Percentiles rank a stretch among this genome's conserved stretches.
Evolutionary conservation across 768 basidiomycete species (phyloP).

Genomic region (Psilocybe sp.): DNA sequence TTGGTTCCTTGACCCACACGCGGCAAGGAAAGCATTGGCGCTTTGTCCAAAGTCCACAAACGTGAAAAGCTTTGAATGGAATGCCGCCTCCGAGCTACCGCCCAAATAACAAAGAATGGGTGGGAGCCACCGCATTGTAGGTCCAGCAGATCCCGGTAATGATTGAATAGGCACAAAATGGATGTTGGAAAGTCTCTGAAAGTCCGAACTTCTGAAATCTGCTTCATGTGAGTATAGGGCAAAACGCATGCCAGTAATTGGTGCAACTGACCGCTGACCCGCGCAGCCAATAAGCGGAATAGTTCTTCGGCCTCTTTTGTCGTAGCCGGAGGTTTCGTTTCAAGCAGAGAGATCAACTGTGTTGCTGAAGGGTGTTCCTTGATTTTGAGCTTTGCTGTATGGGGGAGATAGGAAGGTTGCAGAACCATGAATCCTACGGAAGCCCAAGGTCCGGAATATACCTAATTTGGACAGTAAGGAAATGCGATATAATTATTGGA

Average conservation of each 20-base stretch:
- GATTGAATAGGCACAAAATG: slow-evolving; percentile 65
- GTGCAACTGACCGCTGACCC: slow-evolving; percentile 32
- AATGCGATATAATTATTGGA: background rate
- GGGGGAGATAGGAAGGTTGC: slow-evolving; percentile 46
- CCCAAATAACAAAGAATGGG: slow-evolving; percentile 74
- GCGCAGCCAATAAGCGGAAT: slow-evolving; percentile 67
- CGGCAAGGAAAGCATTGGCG: slow-evolving; percentile 81
- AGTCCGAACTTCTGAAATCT: slow-evolving; percentile 61
- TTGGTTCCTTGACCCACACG: slow-evolving; percentile 85
- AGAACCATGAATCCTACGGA: slow-evolving; percentile 75
- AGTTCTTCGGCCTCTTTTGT: slow-evolving; percentile 54
- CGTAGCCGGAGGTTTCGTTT: slow-evolving; percentile 55
- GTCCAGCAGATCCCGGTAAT: slow-evolving; percentile 24
- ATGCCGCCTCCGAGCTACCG: slow-evolving; percentile 45
- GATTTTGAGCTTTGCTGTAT: slow-evolving; percentile 67
- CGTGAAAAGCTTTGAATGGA: slow-evolving; percentile 79
- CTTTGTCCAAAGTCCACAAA: slow-evolving; percentile 85
- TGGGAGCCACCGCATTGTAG: slow-evolving; percentile 43
- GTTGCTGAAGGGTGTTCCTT: slow-evolving; percentile 64
- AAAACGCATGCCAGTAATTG: background rate
- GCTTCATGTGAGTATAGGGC: slow-evolving; percentile 3
- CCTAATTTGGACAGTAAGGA: slow-evolving; percentile 35
- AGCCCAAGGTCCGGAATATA: slow-evolving; percentile 69
- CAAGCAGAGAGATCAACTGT: slow-evolving; percentile 56
- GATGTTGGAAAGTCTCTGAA: slow-evolving; percentile 53